Percentiles rank a stretch among this genome's conserved stretches.
Conservation (phyloP, 2,329 filamentous ascomycete genomes). For the Cladosporium sp. region DNA sequence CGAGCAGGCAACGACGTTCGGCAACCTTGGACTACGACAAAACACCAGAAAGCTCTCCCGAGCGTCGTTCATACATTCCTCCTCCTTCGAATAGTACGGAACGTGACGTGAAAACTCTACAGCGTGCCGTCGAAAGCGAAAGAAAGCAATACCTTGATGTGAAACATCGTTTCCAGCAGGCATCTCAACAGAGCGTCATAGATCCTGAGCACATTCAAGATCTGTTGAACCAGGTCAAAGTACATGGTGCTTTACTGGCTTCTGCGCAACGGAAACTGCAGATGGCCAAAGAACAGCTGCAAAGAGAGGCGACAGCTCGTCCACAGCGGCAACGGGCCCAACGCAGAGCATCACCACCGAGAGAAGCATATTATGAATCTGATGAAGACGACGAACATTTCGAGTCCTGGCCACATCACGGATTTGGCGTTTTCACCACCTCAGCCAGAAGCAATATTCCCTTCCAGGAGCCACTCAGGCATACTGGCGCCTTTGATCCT, state of each 20-base stretch:
- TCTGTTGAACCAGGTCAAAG: conserved; percentile 32
- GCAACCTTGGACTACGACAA: neutral
- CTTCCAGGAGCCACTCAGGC: conserved; percentile 1
- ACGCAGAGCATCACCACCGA: conserved; percentile 10
- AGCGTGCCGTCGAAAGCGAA: conserved; percentile 29
- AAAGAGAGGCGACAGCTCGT: neutral
- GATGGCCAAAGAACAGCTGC: conserved; percentile 16
- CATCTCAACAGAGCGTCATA: conserved; percentile 29
- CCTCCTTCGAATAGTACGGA: neutral
- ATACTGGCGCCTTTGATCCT: conserved; percentile 6
- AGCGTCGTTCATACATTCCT: neutral
- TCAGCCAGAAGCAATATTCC: neutral
- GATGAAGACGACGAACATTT: conserved; percentile 3
- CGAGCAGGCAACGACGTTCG: neutral
- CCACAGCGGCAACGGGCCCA: neutral
- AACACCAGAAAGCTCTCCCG: conserved; percentile 17
- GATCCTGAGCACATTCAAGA: conserved; percentile 29
- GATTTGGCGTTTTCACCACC: neutral
- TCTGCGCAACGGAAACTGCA: conserved; percentile 17
- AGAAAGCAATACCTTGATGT: conserved; percentile 14
- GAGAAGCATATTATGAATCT: conserved; percentile 7
- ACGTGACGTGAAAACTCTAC: conserved; percentile 21
- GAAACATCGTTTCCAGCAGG: conserved; percentile 32
- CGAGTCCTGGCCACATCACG: neutral
- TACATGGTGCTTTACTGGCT: conserved; percentile 19